A percentile compares a stretch with the other conserved stretches of the same genome.
Evolutionary conservation across 1,139 yeast species (phyloP).

Genomic region (Hyphopichia pseudoburtonii): DNA sequence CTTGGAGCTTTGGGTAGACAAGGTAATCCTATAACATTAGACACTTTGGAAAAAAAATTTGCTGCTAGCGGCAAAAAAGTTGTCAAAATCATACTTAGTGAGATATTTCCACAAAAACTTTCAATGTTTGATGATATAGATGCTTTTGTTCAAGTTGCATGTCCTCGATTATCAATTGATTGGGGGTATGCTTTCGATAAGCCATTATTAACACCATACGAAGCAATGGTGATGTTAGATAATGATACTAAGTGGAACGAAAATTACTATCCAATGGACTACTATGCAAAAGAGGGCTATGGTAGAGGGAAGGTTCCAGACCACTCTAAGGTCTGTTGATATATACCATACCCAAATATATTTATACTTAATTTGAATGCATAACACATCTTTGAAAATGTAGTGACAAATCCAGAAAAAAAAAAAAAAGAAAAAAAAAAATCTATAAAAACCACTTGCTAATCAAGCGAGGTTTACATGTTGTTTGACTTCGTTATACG

Average conservation of each 20-base stretch:
- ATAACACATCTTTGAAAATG: background rate
- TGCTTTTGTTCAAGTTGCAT: slow-evolving; percentile 95
- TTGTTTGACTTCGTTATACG: slow-evolving; percentile 13
- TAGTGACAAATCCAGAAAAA: background rate
- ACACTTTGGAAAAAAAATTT: slow-evolving; percentile 58
- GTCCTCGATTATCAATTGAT: slow-evolving; percentile 93
- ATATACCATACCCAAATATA: background rate
- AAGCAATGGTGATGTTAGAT: slow-evolving; percentile 86
- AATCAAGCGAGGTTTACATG: slow-evolving; percentile 6
- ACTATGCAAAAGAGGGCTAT: slow-evolving; percentile 85
- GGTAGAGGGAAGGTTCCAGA: slow-evolving; percentile 81
- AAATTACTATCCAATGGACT: slow-evolving; percentile 90
- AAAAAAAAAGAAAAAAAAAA: background rate
- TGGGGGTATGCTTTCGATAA: slow-evolving; percentile 98
- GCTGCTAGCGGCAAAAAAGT: slow-evolving; percentile 59
- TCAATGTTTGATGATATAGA: slow-evolving; percentile 95
- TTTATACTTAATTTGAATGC: no score
- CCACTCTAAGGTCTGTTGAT: slow-evolving; percentile 8
- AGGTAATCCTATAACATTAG: slow-evolving; percentile 80
- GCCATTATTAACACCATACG: slow-evolving; percentile 93
- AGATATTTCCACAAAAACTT: slow-evolving; percentile 88
- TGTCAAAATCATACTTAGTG: slow-evolving; percentile 83
- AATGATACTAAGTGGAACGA: slow-evolving; percentile 69
- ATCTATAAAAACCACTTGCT: background rate
- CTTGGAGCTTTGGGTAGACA: slow-evolving; percentile 97